These are phyloP conservation scores for Filobasidium uniguttulatum DNA, from an alignment of 1,284 basidiomycete genomes.

Conservation along the genomic window DNA sequence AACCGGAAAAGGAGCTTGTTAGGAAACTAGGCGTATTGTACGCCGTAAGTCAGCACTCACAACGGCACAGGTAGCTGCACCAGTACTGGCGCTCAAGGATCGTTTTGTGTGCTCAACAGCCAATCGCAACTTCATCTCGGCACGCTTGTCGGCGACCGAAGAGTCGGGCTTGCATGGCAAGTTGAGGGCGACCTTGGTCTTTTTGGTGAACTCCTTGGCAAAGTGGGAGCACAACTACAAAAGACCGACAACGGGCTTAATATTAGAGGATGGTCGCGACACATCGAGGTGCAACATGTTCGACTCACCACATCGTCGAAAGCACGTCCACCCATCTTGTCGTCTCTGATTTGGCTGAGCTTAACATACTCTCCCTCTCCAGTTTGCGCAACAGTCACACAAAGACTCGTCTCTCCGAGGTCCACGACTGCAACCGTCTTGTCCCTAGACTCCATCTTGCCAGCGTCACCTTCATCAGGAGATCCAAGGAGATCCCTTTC, in stretches of 20 bases:
- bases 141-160: conserved; percentile 56
- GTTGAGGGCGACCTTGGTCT: conserved; percentile 66
- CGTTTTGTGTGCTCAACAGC: conserved; percentile 93
- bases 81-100: conserved; percentile 73
- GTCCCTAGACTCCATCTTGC: conserved; percentile 39
- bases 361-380: conserved; percentile 44
- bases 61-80: conserved; percentile 75
- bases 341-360: conserved; percentile 40
- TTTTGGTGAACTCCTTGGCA: conserved; percentile 93
- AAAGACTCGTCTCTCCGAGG: conserved; percentile 46
- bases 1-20: neutral
- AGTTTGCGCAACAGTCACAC: conserved; percentile 42
- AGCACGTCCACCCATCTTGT: conserved; percentile 42
- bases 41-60: conserved; percentile 5
- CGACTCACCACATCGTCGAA: conserved; percentile 39
- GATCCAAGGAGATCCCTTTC: conserved; percentile 32
- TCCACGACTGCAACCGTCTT: conserved; percentile 46
- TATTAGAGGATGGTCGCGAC: neutral
- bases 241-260: neutral
- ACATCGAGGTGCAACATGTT: neutral
- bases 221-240: conserved; percentile 72
- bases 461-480: conserved; percentile 35
- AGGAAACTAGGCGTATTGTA: neutral
- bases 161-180: conserved; percentile 46
- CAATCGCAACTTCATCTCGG: conserved; percentile 82